Base-by-base conservation (phyloP, 2,329 filamentous ascomycete genomes). In the Clarireedia homoeocarpa region DNA sequence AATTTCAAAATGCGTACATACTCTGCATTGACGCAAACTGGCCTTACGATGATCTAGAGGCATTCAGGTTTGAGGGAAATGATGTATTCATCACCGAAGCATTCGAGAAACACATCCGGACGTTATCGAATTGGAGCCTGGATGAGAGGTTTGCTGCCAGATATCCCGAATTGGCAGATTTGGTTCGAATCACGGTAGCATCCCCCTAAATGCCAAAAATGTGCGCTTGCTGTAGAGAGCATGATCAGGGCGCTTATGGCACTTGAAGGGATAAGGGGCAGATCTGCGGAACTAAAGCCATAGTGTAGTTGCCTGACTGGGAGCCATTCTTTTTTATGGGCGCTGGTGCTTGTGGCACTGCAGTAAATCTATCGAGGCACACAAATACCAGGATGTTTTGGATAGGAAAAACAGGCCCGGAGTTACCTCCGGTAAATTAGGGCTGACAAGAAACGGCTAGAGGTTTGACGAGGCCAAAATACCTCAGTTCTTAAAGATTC, bases 1-100 rank as follows among this genome's bases (percentile, higher is more conserved):
- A 74, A 51, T 74, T 74, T 45, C 65, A 66, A 42, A 63, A 65
- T 53, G 48, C 70, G 40, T 74, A 73, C 59, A 67, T 62, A 45
- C 60, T 62, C 39, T 69, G 65, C 53, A 53, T 74, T 48, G 69
- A 68, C 50, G 60, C 69, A 47, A 70, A 73, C 45, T 74, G 70
- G 72, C 65, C 68, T 7, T 63, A 60, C 24, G 47, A 59, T 26
- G 59, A 64, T 2, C 15, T 56, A 12, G 63, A 66, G 34, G 48
- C 60, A 3, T 49, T 66, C 5, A 45, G 53, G 4, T 58, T 60
- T 48, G 63, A 62, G 24, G 63, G 58, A 5, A 56, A 59, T 7
- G 65, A 66, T 34, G 53, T 64, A 17, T 59, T 38, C 20, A 20
- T 61, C 14, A 60, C 61, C 2, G 59, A 62, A 24, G 48, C 49